Evolutionary conservation across 2,329 filamentous ascomycete species (phyloP).

Genomic region (Apiospora rasikravindrae): DNA sequence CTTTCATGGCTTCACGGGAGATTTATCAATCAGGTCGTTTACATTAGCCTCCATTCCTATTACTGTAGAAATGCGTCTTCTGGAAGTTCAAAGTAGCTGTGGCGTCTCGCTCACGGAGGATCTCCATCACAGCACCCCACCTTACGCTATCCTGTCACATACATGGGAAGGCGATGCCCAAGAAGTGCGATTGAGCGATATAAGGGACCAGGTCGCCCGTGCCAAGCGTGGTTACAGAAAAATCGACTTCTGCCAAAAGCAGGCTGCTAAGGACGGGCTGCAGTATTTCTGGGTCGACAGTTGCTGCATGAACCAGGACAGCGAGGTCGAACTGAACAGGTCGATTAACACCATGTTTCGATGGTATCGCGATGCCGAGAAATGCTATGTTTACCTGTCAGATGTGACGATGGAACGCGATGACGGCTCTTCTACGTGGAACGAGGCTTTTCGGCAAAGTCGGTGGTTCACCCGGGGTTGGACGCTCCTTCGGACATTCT

Average conservation of each 20-base stretch:
- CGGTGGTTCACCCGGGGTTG: slow-evolving; percentile 17
- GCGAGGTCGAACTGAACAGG: background rate
- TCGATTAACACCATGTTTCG: slow-evolving; percentile 28
- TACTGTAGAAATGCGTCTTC: too few relatives aligned
- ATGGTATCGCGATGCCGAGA: slow-evolving; percentile 25
- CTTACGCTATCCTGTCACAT: slow-evolving; percentile 17
- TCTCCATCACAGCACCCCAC: background rate
- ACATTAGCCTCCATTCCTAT: too few relatives aligned
- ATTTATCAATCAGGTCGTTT: too few relatives aligned
- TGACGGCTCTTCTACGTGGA: slow-evolving; percentile 23
- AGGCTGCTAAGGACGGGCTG: background rate
- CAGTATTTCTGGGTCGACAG: slow-evolving; percentile 20
- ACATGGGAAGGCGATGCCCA: slow-evolving; percentile 15
- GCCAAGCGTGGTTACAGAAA: background rate
- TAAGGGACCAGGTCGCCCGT: background rate
- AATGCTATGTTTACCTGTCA: slow-evolving; percentile 29
- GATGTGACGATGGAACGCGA: too few relatives aligned
- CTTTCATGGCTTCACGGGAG: too few relatives aligned
- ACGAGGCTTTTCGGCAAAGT: background rate
- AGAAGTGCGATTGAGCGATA: slow-evolving; percentile 2
- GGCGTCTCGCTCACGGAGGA: background rate
- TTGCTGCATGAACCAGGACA: slow-evolving; percentile 10
- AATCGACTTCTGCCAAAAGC: background rate
- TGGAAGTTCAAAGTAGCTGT: background rate
- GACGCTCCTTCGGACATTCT: too few relatives aligned